Evolutionary conservation across 495 filamentous ascomycete species (phyloP), one percentile per base, ranked within the genome.

Genomic region (Hypoxylon fragiforme): DNA sequence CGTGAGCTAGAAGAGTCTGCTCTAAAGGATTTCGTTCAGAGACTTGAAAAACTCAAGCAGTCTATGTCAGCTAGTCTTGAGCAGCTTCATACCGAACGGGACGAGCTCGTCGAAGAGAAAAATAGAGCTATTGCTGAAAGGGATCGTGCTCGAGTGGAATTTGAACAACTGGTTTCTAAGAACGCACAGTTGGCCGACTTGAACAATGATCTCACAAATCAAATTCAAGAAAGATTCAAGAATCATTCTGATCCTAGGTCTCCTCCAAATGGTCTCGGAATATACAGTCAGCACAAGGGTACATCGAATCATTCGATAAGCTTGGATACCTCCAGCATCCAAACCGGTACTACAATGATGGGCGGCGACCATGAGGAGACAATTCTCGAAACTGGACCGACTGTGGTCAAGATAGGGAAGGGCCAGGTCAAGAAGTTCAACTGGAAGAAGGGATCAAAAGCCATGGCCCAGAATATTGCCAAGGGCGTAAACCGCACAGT

Each of bases 371-470:
- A 73, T 0, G 88, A 90, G 47, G 78, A 85, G 8, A 79, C 82
- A 11, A 81, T 85, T 7, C 76, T 91, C 47, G 76, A 91, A 26
- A 74, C 84, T 35, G 88, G 90, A 11, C 91, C 94, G 18, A 92
- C 95, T 45, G 85, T 97, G 16, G 86, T 95, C 54, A 94, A 90
- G 64, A 92, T 97, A 60, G 85, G 89, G 47, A 96, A 95, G 76
- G 89, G 87, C 41, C 88, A 95, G 67, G 83, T 85, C 22, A 95
- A 91, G 74, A 96, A 95, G 67, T 96, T 96, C 74, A 95, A 94
- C 72, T 97, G 94, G 92, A 96, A 96, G 80, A 96, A 95, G 70
- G 91, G 91, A 20, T 89, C 90, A 18, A 90, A 95, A 70, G 88
- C 87, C 32, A 85, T 97, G 45, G 91, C 91, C 28, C 96, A 97